Conservation (phyloP, 768 basidiomycete species). For the Tylopilus rubrobrunneus region DNA sequence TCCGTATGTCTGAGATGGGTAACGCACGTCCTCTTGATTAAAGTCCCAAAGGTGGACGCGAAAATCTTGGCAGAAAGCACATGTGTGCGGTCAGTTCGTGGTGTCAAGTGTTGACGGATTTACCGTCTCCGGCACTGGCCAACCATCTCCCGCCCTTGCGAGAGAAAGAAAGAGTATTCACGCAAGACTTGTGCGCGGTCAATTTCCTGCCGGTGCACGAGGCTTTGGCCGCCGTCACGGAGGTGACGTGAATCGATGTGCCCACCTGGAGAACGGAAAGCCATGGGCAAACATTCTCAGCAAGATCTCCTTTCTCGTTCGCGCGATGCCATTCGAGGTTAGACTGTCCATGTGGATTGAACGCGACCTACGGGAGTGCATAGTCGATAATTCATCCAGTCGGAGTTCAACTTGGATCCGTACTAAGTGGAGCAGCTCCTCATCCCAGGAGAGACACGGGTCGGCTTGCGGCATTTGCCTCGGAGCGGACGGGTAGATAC, state of each 20-base stretch:
- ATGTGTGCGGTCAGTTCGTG: conserved; percentile 11
- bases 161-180: conserved; percentile 62
- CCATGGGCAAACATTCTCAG: conserved; percentile 21
- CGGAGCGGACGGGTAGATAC: conserved; percentile 21
- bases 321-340: conserved; percentile 23
- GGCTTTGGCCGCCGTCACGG: conserved; percentile 1
- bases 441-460: conserved; percentile 1
- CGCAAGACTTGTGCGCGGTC: conserved; percentile 54
- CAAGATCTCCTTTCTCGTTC: conserved; percentile 16
- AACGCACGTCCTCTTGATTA: conserved; percentile 50
- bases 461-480: conserved; percentile 11
- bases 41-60: conserved; percentile 63
- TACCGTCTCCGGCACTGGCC: conserved; percentile 70
- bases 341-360: conserved; percentile 20
- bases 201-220: conserved; percentile 27
- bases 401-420: not conserved
- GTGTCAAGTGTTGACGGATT: conserved; percentile 18
- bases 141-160: conserved; percentile 57
- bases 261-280: conserved; percentile 35
- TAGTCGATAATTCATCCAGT: not conserved
- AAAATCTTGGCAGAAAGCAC: conserved; percentile 40
- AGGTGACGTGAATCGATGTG: not conserved
- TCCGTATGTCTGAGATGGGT: conserved; percentile 39
- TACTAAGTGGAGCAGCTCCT: no score
- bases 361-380: conserved; percentile 11